Evolutionary conservation across 306 rosid species (phyloP).

Genomic region (Lathyrus aphaca): DNA sequence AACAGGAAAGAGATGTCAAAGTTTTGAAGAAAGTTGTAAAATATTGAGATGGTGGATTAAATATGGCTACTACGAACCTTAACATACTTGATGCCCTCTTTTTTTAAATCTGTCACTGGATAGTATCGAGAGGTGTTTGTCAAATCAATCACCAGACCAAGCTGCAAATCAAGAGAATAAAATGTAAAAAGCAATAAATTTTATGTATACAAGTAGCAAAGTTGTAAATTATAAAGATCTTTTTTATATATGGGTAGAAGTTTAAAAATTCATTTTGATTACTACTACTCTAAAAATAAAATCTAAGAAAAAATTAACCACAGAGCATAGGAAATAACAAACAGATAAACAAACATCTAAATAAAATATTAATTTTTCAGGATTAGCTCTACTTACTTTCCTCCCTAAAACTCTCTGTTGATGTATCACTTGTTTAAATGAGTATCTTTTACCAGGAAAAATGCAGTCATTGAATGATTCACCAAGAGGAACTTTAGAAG

Average conservation of each 20-base stretch:
- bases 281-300: slow-evolving; percentile 23
- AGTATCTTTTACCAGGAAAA: slow-evolving; percentile 96
- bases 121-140: slow-evolving; percentile 91
- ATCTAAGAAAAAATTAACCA: slow-evolving; percentile 12
- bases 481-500: slow-evolving; percentile 97
- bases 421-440: slow-evolving; percentile 97
- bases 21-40: slow-evolving; percentile 30
- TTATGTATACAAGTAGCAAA: slow-evolving; percentile 15
- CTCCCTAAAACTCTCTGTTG: slow-evolving; percentile 90
- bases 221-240: slow-evolving; percentile 28
- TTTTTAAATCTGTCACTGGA: slow-evolving; percentile 77
- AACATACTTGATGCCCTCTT: slow-evolving; percentile 94
- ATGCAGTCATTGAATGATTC: slow-evolving; percentile 79
- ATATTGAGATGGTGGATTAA: slow-evolving; percentile 29
- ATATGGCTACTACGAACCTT: slow-evolving; percentile 59
- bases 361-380: slow-evolving; percentile 1
- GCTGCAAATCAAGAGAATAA: slow-evolving; percentile 65
- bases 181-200: slow-evolving; percentile 26
- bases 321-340: slow-evolving; percentile 23
- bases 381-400: slow-evolving; percentile 62
- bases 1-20: slow-evolving; percentile 17
- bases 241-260: not conserved
- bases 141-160: slow-evolving; percentile 97
- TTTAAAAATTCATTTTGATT: slow-evolving; percentile 4
- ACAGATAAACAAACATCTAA: slow-evolving; percentile 25